Conservation (phyloP, 306 rosid species). For the Malus fusca region DNA sequence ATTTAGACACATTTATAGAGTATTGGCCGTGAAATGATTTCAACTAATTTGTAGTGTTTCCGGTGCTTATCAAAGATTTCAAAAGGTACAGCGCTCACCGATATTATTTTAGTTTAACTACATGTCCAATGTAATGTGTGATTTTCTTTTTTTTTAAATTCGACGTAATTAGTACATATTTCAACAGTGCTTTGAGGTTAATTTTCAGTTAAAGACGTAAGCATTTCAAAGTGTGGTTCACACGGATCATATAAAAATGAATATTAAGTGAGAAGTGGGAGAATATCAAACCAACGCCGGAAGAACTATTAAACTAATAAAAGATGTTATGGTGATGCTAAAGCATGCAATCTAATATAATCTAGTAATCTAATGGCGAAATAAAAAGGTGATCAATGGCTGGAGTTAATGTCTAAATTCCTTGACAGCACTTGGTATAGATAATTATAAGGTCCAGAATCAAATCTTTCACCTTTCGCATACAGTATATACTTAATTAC, state of each 20-base stretch:
- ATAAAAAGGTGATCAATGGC: slow-evolving; percentile 27
- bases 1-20: background rate
- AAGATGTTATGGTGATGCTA: slow-evolving; percentile 28
- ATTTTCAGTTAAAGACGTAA: background rate
- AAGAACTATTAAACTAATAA: background rate
- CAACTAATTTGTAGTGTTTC: background rate
- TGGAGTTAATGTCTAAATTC: slow-evolving; percentile 17
- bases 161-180: background rate
- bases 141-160: no score
- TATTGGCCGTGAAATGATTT: background rate
- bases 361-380: slow-evolving; percentile 20
- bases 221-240: background rate
- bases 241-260: background rate
- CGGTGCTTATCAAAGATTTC: background rate
- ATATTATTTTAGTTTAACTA: no score
- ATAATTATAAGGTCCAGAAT: slow-evolving; percentile 22
- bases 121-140: no score
- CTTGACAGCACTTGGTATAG: background rate
- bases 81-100: no score
- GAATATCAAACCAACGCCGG: background rate
- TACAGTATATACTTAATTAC: background rate
- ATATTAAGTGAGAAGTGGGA: background rate
- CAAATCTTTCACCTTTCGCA: slow-evolving; percentile 31
- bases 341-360: slow-evolving; percentile 22
- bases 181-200: background rate